Evolutionary conservation across 192 early-diverging fungal genomes (phyloP), one percentile per base, ranked within the genome.

Genomic region (Thoreauomyces humboldtii): DNA sequence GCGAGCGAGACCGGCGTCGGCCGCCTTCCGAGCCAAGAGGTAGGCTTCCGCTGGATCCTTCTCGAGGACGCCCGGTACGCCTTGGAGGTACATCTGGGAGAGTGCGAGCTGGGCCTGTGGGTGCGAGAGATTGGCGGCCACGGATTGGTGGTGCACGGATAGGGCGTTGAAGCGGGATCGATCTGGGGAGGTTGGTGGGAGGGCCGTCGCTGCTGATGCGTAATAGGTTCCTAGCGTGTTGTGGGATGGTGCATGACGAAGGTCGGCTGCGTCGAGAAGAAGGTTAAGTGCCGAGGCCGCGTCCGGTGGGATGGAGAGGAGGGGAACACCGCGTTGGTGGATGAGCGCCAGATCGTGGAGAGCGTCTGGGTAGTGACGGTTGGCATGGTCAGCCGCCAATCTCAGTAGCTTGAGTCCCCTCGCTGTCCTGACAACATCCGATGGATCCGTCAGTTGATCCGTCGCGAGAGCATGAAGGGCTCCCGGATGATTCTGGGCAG

Each of bases 381-480:
- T 48, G 47, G 47, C 47, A 24, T 9, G 7, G 22, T 48, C 17
- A 7, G 47, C 47, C 17, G 47, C 47, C 12, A 7, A 12, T 22
- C 7, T 24, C 47, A 48, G 47, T 7, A 48, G 7, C 12, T 7
- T 7, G 12, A 48, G 47, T 12, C 47, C 47, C 17, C 47, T 12
- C 22, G 12, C 22, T 22, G 25, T 12, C n/a, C n/a, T n/a, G n/a
- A n/a, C n/a, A n/a, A n/a, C n/a, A n/a, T n/a, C n/a, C n/a, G n/a
- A n/a, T n/a, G n/a, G n/a, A 9, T 48, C 47, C 9, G 32, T 2
- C 15, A 57, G 55, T 9, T 34, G 32, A 33, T 37, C 32, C 36
- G 27, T 12, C 36, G 55, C 55, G 55, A 57, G 55, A 12, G 25
- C 55, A 15, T 57, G 36, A 33, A 57, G 55, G 14, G 55, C 55